phyloP scores from a whole-genome alignment of 495 filamentous ascomycete species.

The Astrocystis sublimbata region DNA sequence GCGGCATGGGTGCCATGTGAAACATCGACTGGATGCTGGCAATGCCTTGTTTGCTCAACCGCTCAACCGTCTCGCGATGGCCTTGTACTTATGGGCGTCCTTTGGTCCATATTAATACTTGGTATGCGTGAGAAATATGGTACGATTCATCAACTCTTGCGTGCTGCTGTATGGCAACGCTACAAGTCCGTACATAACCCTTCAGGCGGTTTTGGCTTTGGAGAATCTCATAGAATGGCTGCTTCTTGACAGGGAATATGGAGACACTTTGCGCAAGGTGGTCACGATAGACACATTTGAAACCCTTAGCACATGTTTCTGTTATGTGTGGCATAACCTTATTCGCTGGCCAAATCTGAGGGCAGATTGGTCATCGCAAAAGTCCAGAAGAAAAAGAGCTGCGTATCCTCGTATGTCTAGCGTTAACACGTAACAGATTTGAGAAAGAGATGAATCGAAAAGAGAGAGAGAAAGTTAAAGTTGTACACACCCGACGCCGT shows the following conservation, averaged over 20 bases:
- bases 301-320: background rate
- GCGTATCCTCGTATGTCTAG: no score
- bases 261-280: background rate
- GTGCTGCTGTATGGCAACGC: background rate
- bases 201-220: no score
- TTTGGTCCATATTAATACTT: background rate
- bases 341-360: no score
- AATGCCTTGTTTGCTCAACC: background rate
- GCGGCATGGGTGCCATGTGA: background rate
- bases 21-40: background rate
- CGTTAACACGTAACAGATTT: no score
- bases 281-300: background rate
- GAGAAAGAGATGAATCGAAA: no score
- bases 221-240: background rate
- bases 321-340: background rate
- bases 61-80: no score
- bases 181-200: no score
- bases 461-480: no score
- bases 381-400: no score
- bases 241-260: background rate
- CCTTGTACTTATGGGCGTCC: background rate
- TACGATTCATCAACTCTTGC: background rate
- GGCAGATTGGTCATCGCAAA: no score
- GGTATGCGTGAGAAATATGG: background rate
- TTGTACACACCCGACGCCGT: no score